Base-by-base conservation (phyloP, 306 rosid species). In the Dalbergia cultrata region DNA sequence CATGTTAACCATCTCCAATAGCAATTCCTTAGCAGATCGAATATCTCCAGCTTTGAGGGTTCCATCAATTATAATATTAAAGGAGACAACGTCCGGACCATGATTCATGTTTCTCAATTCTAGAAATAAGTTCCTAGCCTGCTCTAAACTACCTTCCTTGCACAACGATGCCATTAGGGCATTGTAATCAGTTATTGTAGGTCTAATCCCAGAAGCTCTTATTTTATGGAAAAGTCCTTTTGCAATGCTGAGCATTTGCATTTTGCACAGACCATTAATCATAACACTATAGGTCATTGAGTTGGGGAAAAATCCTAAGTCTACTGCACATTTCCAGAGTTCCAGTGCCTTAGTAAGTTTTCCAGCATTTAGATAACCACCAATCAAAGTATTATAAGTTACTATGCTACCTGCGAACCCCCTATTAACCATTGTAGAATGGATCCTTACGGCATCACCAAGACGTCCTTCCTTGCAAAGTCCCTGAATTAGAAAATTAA, bases 241-340 rank as follows among this genome's bases (percentile, higher is more conserved):
- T 56, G 96, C 99, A 66, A 95, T 53, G 22, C 77, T 85, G 58
- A 89, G 82, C 80, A 93, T 80, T 45, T 88, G 91, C 88, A 84
- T 88, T 81, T 89, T 88, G 89, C 99, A 95, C 68, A 95, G 83
- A 75, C 99, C 99, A 85, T 81, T 85, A 58, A 95, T 90, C 86
- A 93, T 81, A 43, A 90, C 52, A 79, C 89, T 81, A 16, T 80
- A 91, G 8, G 97, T 91, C 65, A 45, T 7, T 44, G 92, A 70
- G 56, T 93, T 83, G 12, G 92, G 96, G 74, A 70, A 83, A 71
- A 85, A 35, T 61, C 97, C 93, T 26, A 75, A 73, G 57, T 87
- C 86, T 11, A 89, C n/a, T 58, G 78, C 91, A 77, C 21, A 45
- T 78, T 90, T 90, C 90, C 92, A 93, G 43, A 88, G 37, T 26